Evolutionary conservation across 768 basidiomycete species (phyloP), one percentile per base, ranked within the genome.

Genomic region (Pleurotus sapidus): DNA sequence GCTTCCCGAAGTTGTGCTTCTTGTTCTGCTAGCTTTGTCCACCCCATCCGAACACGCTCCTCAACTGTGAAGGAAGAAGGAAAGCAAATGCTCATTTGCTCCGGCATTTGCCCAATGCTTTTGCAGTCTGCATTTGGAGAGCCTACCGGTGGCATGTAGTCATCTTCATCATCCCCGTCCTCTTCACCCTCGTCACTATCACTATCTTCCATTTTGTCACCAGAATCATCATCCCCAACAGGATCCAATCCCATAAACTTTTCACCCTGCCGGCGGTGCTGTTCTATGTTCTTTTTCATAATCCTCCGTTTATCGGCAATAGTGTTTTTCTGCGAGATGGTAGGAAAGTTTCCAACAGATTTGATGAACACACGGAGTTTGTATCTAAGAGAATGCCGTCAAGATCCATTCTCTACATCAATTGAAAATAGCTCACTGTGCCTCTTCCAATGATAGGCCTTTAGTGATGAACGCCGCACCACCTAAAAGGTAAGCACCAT

Each of bases 1-100:
- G 51, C 65, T 25, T 61, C 12, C 0, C 61, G 59, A 5, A 68
- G 51, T 24, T 53, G 24, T 25, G 49, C 58, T 49, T 68, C 65
- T 15, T 56, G 53, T 54, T 15, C 58, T 57, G 14, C 62, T 34
- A n/a, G 37, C 20, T 49, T 60, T 49, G n/a, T 55, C 23, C 6
- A 54, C 58, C 63, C 63, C 60, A 12, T 54, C 30, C 0, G 30
- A 49, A 3, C 59, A 53, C 34, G 27, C 45, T 18, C 63, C 20
- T 23, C 49, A 25, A 9, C 59, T 6, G 23, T 54, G 20, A 57
- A 49, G 34, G 63, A 46, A 3, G 49, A 50, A 48, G 57, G 62
- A 20, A 60, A 24, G 3, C 25, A 25, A 17, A 57, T 11, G 20
- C 24, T 17, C 46, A 23, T 48, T 15, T 57, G 9, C 27, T 50